Percentiles rank a stretch among this genome's conserved stretches.
These are phyloP conservation scores for Sarcodon sp. DNA, from an alignment of 768 basidiomycete genomes.

Conservation along the genomic window DNA sequence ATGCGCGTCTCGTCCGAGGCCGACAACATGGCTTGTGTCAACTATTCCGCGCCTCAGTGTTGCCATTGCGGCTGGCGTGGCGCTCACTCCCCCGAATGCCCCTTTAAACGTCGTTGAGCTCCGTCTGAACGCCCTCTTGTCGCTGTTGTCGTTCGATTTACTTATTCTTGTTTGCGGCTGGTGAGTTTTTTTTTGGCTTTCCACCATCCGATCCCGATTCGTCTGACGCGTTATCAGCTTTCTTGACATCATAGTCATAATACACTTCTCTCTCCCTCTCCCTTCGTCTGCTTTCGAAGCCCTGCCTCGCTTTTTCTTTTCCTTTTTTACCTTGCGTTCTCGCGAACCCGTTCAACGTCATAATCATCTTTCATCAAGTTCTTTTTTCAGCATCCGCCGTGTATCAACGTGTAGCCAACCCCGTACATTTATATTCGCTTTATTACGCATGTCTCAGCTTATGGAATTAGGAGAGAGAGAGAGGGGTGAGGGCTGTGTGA, in stretches of 20 bases:
- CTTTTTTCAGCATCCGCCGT: no score
- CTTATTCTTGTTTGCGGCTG: background rate
- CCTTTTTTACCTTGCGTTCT: no score
- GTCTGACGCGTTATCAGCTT: background rate
- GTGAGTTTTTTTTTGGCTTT: background rate
- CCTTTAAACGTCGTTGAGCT: conserved; percentile 28
- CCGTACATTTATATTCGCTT: no score
- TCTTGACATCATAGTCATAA: background rate
- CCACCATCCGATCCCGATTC: background rate
- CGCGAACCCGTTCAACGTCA: no score
- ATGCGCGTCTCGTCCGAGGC: conserved; percentile 1
- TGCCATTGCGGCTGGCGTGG: conserved; percentile 71
- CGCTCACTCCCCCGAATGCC: conserved; percentile 43
- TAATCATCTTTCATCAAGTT: no score
- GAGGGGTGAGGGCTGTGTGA: no score
- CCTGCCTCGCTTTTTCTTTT: background rate
- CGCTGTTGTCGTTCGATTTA: background rate
- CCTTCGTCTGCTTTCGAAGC: background rate
- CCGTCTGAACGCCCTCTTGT: background rate
- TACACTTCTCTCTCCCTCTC: background rate
- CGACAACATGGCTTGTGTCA: conserved; percentile 19
- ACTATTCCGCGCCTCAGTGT: conserved; percentile 60
- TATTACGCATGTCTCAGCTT: no score
- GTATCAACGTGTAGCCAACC: no score
- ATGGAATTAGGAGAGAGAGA: no score